Conservation (phyloP, 1,284 basidiomycete genomes). For the Ceratobasidium sp. region DNA sequence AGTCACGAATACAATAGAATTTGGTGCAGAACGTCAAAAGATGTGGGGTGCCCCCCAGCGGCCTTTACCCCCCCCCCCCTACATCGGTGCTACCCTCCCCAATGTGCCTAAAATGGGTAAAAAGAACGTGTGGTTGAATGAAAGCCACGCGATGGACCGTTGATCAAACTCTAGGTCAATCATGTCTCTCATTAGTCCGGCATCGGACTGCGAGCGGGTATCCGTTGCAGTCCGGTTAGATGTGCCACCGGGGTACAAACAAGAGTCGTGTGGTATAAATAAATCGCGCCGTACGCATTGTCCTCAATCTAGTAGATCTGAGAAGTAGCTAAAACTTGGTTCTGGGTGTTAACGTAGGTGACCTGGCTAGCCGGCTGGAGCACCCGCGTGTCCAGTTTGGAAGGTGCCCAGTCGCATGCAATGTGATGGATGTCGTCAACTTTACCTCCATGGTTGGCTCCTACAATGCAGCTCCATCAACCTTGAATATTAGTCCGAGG, state of each 20-base stretch:
- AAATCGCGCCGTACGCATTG: background rate
- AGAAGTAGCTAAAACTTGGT: too few species aligned
- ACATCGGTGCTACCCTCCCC: background rate
- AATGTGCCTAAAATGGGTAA: background rate
- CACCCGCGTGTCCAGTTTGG: too few species aligned
- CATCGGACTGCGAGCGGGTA: background rate
- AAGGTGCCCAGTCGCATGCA: too few species aligned
- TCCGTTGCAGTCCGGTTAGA: background rate
- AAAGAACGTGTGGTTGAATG: background rate
- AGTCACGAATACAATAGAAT: background rate
- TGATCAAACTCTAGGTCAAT: conserved; percentile 9
- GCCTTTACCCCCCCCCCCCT: background rate
- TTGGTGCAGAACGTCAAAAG: background rate
- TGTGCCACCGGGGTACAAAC: background rate
- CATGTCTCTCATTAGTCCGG: background rate
- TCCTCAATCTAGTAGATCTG: too few species aligned
- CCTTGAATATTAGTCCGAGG: too few species aligned
- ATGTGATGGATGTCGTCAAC: too few species aligned
- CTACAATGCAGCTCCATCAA: too few species aligned
- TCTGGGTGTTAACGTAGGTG: too few species aligned
- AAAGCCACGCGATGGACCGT: conserved; percentile 2
- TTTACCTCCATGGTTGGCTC: too few species aligned
- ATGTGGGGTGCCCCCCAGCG: background rate
- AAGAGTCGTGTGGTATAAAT: background rate
- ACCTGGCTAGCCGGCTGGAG: too few species aligned